Evolutionary conservation across 805 yeast species (phyloP), one percentile per base, ranked within the genome.

Genomic region (Wickerhamomyces xylosicus): DNA sequence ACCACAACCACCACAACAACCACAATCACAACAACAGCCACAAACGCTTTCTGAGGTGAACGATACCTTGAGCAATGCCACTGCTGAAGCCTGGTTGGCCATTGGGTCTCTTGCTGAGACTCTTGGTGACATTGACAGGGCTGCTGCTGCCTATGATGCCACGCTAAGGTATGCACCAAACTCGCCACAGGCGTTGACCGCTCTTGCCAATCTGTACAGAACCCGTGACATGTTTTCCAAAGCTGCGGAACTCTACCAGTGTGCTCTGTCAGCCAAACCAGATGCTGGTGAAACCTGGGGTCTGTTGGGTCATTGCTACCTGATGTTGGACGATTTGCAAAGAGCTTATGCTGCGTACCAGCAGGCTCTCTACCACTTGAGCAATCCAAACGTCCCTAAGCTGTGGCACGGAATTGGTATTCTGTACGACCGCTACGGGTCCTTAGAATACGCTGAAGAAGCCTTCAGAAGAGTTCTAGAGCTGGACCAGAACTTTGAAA

Each of bases 351-450:
- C 89, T 34, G 95, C 97, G 3, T 92, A 92, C 64, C 98, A 92
- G 64, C 89, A 94, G 56, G 97, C 97, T 3, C 67, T 92, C 36
- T 83, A 85, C 60, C 92, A 86, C 58, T 64, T 89, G 56, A 85
- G 84, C 46, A 90, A 92, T 54, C 94, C 96, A 35, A 85, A 86
- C 49, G 97, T 89, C 39, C 97, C 97, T 41, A 87, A 87, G 57
- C 72, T 92, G 49, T 92, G 98, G 98, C 97, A 92, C 61, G 98
- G 98, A 0, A 90, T 92, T 47, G 98, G 98, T 28, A 92, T 92
- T 42, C 69, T 92, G 44, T 92, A 92, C 59, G 98, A 92, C 61
- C 71, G 98, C 39, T 92, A 92, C 59, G 98, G 97, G 20, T 84
- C 95, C 5, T 65, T 90, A 47, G 97, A 90, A 63, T 92, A 90